A percentile compares a stretch with the other conserved stretches of the same genome.
phyloP scores from a whole-genome alignment of 2,329 filamentous ascomycete genomes.

The Annulohypoxylon truncatum region DNA sequence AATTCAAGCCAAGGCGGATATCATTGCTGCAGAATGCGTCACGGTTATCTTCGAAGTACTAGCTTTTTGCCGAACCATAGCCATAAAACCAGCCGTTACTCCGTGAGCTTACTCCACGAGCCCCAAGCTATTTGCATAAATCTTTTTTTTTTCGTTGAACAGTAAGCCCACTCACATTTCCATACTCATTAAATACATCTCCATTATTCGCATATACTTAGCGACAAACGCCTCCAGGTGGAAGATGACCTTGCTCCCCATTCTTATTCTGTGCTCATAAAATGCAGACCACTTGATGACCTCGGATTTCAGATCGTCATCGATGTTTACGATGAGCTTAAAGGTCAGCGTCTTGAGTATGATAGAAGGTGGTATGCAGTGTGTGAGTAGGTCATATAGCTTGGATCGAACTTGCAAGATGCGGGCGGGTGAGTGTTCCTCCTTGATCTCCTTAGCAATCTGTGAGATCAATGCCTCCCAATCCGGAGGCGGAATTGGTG shows the following conservation, averaged over 20 bases:
- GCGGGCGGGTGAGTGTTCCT: slow-evolving; percentile 88
- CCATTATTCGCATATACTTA: slow-evolving; percentile 96
- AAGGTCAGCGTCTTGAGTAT: slow-evolving; percentile 96
- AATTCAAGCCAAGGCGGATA: slow-evolving; percentile 12
- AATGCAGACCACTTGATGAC: slow-evolving; percentile 97
- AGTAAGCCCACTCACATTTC: slow-evolving; percentile 63
- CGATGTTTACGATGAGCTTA: slow-evolving; percentile 87
- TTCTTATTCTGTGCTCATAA: slow-evolving; percentile 94
- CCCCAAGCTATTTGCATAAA: slow-evolving; percentile 27
- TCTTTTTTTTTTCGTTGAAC: slow-evolving; percentile 8
- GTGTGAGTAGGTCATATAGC: slow-evolving; percentile 95
- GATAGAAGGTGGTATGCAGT: slow-evolving; percentile 95
- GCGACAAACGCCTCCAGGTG: slow-evolving; percentile 98
- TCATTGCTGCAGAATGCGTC: slow-evolving; percentile 19
- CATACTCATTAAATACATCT: slow-evolving; percentile 92
- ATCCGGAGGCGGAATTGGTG: slow-evolving; percentile 91
- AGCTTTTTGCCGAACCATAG: slow-evolving; percentile 14
- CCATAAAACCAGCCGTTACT: slow-evolving; percentile 32
- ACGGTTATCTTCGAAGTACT: slow-evolving; percentile 11
- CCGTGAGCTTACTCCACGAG: slow-evolving; percentile 39
- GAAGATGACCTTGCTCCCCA: slow-evolving; percentile 95
- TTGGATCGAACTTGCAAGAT: slow-evolving; percentile 91
- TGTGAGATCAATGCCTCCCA: slow-evolving; percentile 94
- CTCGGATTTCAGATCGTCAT: slow-evolving; percentile 89
- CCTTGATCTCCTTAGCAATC: slow-evolving; percentile 92